phyloP scores from a whole-genome alignment of 2,329 filamentous ascomycete genomes.

The Sordariomycetes sp. region DNA sequence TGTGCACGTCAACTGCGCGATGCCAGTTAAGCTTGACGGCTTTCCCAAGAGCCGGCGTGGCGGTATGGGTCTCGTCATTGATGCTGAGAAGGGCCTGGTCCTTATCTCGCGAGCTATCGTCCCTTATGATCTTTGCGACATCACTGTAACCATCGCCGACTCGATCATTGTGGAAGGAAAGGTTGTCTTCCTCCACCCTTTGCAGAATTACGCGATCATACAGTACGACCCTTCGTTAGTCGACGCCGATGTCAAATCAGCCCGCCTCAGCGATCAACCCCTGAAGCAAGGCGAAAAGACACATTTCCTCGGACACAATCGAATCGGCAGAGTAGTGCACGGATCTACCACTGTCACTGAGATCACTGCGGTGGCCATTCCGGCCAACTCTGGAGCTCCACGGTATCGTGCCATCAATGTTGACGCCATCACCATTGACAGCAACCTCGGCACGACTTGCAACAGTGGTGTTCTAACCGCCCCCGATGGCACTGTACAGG shows the following conservation, averaged over 20 bases:
- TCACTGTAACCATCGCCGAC: conserved; percentile 91
- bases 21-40: conserved; percentile 96
- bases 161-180: conserved; percentile 92
- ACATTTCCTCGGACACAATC: conserved; percentile 97
- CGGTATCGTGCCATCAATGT: conserved; percentile 92
- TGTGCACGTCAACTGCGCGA: conserved; percentile 82
- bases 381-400: conserved; percentile 83
- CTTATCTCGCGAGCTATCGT: conserved; percentile 91
- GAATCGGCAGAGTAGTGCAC: conserved; percentile 87
- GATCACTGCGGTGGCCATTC: conserved; percentile 93
- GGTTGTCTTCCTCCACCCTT: conserved; percentile 88
- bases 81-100: conserved; percentile 91
- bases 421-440: conserved; percentile 95
- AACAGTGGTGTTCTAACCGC: conserved; percentile 88
- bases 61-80: conserved; percentile 94
- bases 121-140: conserved; percentile 93
- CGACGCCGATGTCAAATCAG: conserved; percentile 86
- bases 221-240: conserved; percentile 91
- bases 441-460: conserved; percentile 81
- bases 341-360: conserved; percentile 93
- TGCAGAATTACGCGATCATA: conserved; percentile 94
- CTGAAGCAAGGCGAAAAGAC: conserved; percentile 92
- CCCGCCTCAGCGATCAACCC: conserved; percentile 68
- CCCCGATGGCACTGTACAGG: conserved; percentile 86
- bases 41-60: conserved; percentile 91